These are phyloP conservation scores for Ogataea zsoltii DNA, from an alignment of 805 yeast genomes.

Conservation along the genomic window DNA sequence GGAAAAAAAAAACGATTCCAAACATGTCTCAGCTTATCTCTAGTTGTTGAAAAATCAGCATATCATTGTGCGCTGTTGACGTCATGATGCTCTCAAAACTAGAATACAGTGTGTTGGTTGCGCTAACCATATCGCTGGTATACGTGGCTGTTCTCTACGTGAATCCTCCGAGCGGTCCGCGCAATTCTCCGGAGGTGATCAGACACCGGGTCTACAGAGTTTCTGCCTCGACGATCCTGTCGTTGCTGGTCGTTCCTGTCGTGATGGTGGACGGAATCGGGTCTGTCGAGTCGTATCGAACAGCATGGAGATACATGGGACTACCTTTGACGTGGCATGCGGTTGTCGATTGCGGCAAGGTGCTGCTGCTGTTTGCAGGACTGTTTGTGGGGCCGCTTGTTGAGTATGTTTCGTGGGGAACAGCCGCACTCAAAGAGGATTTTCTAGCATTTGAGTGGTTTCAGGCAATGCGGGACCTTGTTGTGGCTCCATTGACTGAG, in stretches of 20 bases:
- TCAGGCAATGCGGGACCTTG: conserved; percentile 52
- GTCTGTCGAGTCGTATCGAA: conserved; percentile 10
- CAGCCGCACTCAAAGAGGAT: conserved; percentile 6
- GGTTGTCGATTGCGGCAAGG: conserved; percentile 19
- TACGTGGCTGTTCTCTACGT: conserved; percentile 48
- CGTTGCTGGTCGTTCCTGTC: conserved; percentile 35
- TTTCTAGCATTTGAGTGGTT: conserved; percentile 16
- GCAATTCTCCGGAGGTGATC: conserved; percentile 49
- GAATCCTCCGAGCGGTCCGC: conserved; percentile 21
- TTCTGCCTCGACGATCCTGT: conserved; percentile 31
- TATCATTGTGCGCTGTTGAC: no score
- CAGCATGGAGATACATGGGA: conserved; percentile 20
- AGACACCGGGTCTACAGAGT: conserved; percentile 42
- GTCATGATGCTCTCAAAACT: background rate
- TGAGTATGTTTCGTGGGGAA: conserved; percentile 33
- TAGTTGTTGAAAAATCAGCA: no score
- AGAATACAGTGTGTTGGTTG: conserved; percentile 23
- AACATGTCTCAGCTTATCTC: no score
- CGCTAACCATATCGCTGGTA: conserved; percentile 40
- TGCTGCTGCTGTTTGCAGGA: conserved; percentile 35
- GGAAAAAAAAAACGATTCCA: no score
- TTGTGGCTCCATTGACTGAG: conserved; percentile 78
- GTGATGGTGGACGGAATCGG: conserved; percentile 24
- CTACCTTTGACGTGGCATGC: conserved; percentile 12
- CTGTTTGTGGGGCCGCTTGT: conserved; percentile 52